Base-by-base conservation (phyloP, 164 flowering plant species). In the Sedum album region DNA sequence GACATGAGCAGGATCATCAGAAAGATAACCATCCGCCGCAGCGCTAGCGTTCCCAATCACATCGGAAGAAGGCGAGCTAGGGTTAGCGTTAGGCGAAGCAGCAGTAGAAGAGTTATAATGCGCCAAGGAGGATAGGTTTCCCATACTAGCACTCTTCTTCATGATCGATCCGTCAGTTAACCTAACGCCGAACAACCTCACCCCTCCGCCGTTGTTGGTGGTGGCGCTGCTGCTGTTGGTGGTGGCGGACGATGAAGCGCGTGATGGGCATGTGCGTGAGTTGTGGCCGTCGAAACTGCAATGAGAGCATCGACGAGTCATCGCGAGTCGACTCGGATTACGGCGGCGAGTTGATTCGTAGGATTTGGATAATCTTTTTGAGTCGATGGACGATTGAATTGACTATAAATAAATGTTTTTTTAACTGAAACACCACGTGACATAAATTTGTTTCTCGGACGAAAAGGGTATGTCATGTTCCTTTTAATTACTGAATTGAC, bases 121-220 rank as follows among this genome's bases (percentile, higher is more conserved):
- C 72, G 80, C 85, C 26, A 79, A 76, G 28, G 86, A 73, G 8
- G 86, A 85, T 7, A 92, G 78, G 69, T 84, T 88, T 1, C 96
- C 95, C 98, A 90, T 86, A 62, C 95, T 88, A 6, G 95, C 96
- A 70, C 96, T 90, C 88, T 92, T 92, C 85, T 90, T 90, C 23
- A 92, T 86, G 69, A 79, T 74, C 51, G 91, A 78, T 5, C 96
- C 95, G 69, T 92, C 98, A 6, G 86, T 89, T 31, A 92, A 75
- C 44, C 95, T 72, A 7, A 92, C 98, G 8, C 98, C 98, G 76
- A 92, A 92, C 44, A 92, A 80, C 81, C 75, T 90, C 76, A 87
- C 81, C 0, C 88, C 69, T 15, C 73, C 69, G 35, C 75, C 76
- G 13, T 70, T 51, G 15, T 65, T 71, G 36, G 17, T 11, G 33